Base-by-base conservation (phyloP, 768 basidiomycete genomes). In the Naematelia encephala region DNA sequence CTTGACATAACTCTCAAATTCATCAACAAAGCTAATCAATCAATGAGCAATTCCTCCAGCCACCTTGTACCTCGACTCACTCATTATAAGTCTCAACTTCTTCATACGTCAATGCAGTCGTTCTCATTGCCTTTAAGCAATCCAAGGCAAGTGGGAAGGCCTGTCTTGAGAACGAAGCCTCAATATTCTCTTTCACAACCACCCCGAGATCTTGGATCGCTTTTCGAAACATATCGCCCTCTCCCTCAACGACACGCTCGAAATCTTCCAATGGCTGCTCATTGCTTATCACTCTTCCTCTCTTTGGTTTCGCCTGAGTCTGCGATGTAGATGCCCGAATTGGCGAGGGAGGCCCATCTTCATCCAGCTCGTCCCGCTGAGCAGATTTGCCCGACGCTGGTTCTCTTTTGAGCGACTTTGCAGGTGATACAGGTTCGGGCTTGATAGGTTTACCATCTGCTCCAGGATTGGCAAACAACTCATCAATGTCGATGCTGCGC, bases 211-310 rank as follows among this genome's bases (percentile, higher is more conserved):
- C 91, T 66, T 87, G 64, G 16, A 77, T 70, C 0, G 90, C 90
- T 77, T 93, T 91, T 13, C 82, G 84, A 39, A 92, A 89, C 19
- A 91, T 79, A 73, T 91, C 90, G 0, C 89, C 90, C 54, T 82
- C 82, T 25, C 80, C 81, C 52, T 68, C 62, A 29, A 89, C 78
- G 70, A 89, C 88, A 66, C 81, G 79, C 60, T 80, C 79, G 79
- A 93, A 96, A 75, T 94, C 91, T 47, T 80, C 79, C 52, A 93
- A 79, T 0, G 91, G 91, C 63, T 81, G 80, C 0, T 86, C 84
- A 39, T 81, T 83, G 8, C 89, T 88, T 39, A 94, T 84, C 53
- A 93, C 87, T 49, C 89, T 80, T 3, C 88, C 88, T 0, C 57
- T n/a, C 47, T 70, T 70, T 16, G 73, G 73, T 59, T 72, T 69